Percentiles rank a stretch among this genome's conserved stretches.
phyloP scores from a whole-genome alignment of 495 filamentous ascomycete species.

The Thozetella sp. region DNA sequence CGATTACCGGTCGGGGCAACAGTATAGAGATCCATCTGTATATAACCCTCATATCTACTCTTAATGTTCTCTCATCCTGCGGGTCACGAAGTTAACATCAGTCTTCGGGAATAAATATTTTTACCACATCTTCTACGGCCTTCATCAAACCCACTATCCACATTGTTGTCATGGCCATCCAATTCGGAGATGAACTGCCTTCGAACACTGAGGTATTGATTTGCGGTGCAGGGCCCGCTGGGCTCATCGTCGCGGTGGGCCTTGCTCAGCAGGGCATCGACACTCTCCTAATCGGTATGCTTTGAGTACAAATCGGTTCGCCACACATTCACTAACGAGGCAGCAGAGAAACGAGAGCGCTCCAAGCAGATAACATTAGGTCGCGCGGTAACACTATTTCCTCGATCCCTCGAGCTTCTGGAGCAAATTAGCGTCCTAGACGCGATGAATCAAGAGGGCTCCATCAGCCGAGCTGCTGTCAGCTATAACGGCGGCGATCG shows the following conservation, averaged over 20 bases:
- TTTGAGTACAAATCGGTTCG: background rate
- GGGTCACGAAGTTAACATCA: too few relatives aligned
- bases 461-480: background rate
- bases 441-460: background rate
- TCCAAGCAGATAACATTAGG: background rate
- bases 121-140: too few relatives aligned
- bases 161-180: too few relatives aligned
- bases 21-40: too few relatives aligned
- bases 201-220: background rate
- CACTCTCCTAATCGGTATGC: background rate
- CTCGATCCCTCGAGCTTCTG: constrained; percentile 1
- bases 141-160: too few relatives aligned
- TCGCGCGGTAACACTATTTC: background rate
- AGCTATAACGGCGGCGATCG: background rate
- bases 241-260: background rate
- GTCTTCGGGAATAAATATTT: too few relatives aligned
- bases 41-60: too few relatives aligned
- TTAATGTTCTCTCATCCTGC: too few relatives aligned
- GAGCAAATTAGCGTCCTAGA: background rate
- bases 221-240: constrained; percentile 3
- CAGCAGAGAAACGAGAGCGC: background rate
- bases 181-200: too few relatives aligned
- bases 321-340: background rate
- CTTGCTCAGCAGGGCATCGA: constrained; percentile 3
- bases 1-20: too few relatives aligned